A percentile compares a stretch with the other conserved stretches of the same genome.
These are phyloP conservation scores for Xylaria sp. DNA, from an alignment of 2,329 filamentous ascomycete species.

Conservation along the genomic window DNA sequence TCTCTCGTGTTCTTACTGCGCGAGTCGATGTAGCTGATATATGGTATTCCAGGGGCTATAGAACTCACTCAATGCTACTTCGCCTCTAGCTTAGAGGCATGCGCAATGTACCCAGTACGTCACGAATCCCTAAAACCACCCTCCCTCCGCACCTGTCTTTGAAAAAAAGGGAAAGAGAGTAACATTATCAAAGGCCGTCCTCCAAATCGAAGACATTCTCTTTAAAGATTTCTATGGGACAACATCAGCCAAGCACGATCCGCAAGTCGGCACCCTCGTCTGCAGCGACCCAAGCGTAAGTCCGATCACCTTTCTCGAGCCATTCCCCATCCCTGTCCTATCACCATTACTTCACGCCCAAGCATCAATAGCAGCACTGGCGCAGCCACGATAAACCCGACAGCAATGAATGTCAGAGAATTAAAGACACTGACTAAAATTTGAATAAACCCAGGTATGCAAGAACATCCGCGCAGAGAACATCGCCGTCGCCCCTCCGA, in stretches of 20 bases:
- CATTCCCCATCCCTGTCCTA: no score
- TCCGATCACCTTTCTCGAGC: not conserved
- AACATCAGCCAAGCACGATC: constrained; percentile 41
- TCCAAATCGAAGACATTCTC: constrained; percentile 59
- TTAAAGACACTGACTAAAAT: no score
- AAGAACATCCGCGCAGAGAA: constrained; percentile 27
- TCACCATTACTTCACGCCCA: no score
- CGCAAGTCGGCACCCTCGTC: constrained; percentile 26
- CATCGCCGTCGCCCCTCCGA: constrained; percentile 23
- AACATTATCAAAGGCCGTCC: constrained; percentile 40
- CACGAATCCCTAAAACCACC: constrained; percentile 33
- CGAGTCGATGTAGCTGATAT: not conserved
- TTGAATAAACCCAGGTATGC: constrained; percentile 19
- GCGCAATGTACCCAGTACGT: constrained; percentile 22
- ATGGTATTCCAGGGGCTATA: constrained; percentile 16
- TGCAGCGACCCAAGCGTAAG: constrained; percentile 31
- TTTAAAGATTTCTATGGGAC: constrained; percentile 60
- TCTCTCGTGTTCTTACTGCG: not conserved
- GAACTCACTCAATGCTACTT: constrained; percentile 29
- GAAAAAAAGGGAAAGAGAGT: not conserved
- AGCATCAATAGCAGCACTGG: not conserved
- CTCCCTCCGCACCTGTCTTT: not conserved
- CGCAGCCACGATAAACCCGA: no score
- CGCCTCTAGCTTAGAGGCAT: constrained; percentile 24
- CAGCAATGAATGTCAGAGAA: no score